Evolutionary conservation across 768 basidiomycete species (phyloP), one percentile per base, ranked within the genome.

Genomic region (Suillus paluster): DNA sequence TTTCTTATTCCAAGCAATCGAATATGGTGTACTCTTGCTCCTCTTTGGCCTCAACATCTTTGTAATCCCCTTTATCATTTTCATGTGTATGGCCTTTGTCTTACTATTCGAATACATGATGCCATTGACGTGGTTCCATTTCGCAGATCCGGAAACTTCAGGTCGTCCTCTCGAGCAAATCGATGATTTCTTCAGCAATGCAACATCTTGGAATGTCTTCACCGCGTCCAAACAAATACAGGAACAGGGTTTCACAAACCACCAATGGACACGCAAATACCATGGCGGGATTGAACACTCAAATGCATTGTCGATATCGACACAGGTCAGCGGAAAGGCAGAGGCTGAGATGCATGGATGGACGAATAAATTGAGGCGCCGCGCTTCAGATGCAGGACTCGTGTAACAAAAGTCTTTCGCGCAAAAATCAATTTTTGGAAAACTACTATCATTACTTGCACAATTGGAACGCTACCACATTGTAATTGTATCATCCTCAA

Each of bases 1-100:
- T 39, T 61, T 61, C 58, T 25, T 61, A 17, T 61, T 61, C 42
- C 60, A 61, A 44, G 60, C 60, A 6, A 61, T 61, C 30, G 57
- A 12, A 48, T 61, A 61, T 44, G 60, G 60, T 21, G 60, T 61
- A 6, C 34, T 61, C 10, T 41, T 61, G 19, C 58, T 59, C 25
- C 58, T 59, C 38, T 59, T 59, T 30, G 53, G 58, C 36, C 49
- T 59, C n/a, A 59, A 59, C 15, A 59, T 59, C n/a, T 59, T 59
- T 11, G 58, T 59, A 8, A 59, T 59, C 14, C 58, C 58, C 30
- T 59, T 59, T 19, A 59, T 59, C 33, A 57, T 59, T 39, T 57
- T 59, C 23, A 59, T 59, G 58, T 59, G 58, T 59, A 55, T 4
- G 58, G 33, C 21, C 6, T 59, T 3, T 10, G 36, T 7, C 58